Percentiles rank a stretch among this genome's conserved stretches.
phyloP scores from a whole-genome alignment of 345 rosid genomes.

The Syzygium grande region DNA sequence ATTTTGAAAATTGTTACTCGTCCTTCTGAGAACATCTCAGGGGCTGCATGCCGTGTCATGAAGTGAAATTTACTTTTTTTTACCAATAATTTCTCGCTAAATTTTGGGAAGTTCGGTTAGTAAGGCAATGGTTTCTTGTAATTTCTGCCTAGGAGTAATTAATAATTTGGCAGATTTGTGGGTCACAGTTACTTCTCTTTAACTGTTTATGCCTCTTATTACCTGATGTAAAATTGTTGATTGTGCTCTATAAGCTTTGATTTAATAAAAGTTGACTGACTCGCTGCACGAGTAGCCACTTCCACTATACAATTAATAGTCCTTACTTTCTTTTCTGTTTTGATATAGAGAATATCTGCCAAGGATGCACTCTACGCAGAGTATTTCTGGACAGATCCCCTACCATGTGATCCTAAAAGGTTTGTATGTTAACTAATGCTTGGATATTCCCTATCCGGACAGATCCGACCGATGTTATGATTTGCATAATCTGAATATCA shows the following conservation, averaged over 20 bases:
- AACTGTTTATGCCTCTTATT: background rate
- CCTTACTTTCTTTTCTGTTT: background rate
- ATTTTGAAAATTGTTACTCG: background rate
- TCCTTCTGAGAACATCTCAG: background rate
- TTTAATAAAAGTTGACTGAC: background rate
- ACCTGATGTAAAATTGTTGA: background rate
- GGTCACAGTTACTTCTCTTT: background rate
- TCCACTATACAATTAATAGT: background rate
- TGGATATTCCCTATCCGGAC: background rate
- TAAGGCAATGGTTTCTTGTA: background rate
- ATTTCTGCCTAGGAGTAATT: background rate
- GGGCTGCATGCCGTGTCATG: background rate
- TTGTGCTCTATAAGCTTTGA: background rate
- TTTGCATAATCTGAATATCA: background rate
- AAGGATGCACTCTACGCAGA: slow-evolving; percentile 40
- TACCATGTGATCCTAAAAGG: slow-evolving; percentile 41
- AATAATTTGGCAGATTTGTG: background rate
- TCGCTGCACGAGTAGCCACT: background rate
- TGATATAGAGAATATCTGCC: slow-evolving; percentile 31
- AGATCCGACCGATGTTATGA: background rate
- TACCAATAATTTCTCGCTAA: background rate
- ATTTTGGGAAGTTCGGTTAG: background rate
- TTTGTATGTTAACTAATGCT: background rate
- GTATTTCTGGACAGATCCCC: slow-evolving; percentile 38
- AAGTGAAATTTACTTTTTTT: background rate